A percentile compares a stretch with the other conserved stretches of the same genome.
phyloP scores from a whole-genome alignment of 306 rosid genomes.

The Parietaria judaica region DNA sequence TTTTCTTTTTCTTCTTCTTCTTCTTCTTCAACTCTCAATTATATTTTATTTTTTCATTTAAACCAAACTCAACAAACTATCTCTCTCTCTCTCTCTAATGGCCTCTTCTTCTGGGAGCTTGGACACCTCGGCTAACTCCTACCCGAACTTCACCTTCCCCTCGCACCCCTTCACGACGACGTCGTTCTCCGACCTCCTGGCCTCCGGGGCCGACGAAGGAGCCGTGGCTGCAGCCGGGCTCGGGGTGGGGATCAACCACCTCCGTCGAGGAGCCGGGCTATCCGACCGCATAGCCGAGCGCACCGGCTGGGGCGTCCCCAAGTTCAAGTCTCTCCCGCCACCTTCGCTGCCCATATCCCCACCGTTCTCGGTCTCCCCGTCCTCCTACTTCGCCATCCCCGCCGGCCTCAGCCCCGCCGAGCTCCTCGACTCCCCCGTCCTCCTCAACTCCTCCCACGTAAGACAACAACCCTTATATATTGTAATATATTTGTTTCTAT shows the following conservation, averaged over 20 bases:
- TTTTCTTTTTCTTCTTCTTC: neutral
- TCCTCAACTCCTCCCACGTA: slow-evolving; percentile 58
- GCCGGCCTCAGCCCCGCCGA: slow-evolving; percentile 74
- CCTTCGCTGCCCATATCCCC: slow-evolving; percentile 83
- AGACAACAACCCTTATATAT: slow-evolving; percentile 11
- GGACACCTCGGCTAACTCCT: slow-evolving; percentile 58
- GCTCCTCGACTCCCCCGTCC: slow-evolving; percentile 88
- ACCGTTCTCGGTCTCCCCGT: slow-evolving; percentile 47
- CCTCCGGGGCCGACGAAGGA: slow-evolving; percentile 28
- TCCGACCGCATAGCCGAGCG: slow-evolving; percentile 47
- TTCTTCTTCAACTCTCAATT: neutral
- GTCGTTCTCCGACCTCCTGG: slow-evolving; percentile 65
- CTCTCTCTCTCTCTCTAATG: slow-evolving; percentile 16
- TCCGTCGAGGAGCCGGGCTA: slow-evolving; percentile 18
- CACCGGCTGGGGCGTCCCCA: slow-evolving; percentile 56
- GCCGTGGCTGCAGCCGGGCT: slow-evolving; percentile 3
- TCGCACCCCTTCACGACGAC: slow-evolving; percentile 63
- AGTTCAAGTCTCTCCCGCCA: slow-evolving; percentile 74
- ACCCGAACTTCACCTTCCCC: slow-evolving; percentile 41
- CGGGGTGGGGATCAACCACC: neutral
- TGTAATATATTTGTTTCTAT: neutral
- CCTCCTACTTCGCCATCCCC: slow-evolving; percentile 67
- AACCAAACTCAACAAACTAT: neutral
- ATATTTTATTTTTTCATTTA: neutral
- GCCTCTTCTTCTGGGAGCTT: slow-evolving; percentile 55